A percentile compares a stretch with the other conserved stretches of the same genome.
Evolutionary conservation across 1,284 basidiomycete species (phyloP).

Genomic region (Meira nashicola): DNA sequence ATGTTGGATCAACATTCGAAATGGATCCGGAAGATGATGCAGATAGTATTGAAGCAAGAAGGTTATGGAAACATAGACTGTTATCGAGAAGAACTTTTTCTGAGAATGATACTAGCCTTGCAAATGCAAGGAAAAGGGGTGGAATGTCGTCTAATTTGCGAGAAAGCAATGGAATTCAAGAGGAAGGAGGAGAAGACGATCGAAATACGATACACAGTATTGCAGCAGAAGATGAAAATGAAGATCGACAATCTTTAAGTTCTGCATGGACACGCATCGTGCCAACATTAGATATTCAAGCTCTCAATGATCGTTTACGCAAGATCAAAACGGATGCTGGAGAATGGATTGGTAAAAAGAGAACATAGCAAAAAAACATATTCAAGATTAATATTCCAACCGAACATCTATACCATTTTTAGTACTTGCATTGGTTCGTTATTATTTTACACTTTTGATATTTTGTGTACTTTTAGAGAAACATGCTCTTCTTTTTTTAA

Average conservation of each 20-base stretch:
- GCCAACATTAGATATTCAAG: background rate
- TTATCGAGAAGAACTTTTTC: background rate
- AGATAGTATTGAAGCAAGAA: background rate
- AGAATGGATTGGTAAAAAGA: constrained; percentile 1
- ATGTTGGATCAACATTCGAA: constrained; percentile 19
- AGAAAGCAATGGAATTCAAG: background rate
- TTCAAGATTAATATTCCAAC: too few relatives aligned
- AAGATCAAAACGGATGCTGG: background rate
- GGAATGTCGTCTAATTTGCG: background rate
- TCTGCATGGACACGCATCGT: constrained; percentile 2
- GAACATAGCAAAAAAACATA: too few relatives aligned
- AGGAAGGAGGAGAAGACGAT: background rate
- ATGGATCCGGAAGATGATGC: background rate
- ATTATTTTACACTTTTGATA: too few relatives aligned
- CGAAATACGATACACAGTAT: too few relatives aligned
- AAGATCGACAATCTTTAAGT: background rate
- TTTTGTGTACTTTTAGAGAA: too few relatives aligned
- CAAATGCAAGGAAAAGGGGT: background rate
- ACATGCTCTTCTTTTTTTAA: too few relatives aligned
- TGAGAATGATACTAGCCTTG: background rate
- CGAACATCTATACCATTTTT: too few relatives aligned
- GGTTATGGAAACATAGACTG: background rate
- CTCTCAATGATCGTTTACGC: background rate
- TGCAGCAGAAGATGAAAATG: too few relatives aligned
- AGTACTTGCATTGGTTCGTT: too few relatives aligned